Evolutionary conservation across 2,329 filamentous ascomycete species (phyloP), one percentile per base, ranked within the genome.

Genomic region (Penicillium concentricum): DNA sequence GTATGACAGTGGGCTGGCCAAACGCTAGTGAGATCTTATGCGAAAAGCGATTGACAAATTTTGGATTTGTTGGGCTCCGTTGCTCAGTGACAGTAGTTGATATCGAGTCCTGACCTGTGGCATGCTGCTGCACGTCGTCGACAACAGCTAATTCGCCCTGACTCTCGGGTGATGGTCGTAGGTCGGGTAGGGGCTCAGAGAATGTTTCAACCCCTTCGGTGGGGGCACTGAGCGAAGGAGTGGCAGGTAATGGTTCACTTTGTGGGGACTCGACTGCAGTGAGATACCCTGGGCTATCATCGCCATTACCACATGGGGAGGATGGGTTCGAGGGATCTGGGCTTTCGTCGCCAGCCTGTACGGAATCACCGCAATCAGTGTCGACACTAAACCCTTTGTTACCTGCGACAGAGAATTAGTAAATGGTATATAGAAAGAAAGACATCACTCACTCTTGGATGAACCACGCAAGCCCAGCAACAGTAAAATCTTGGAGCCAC

Each of bases 1-100:
- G 75, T 45, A 78, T 74, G 7, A 78, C 71, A 6, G 76, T 78
- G 20, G 73, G 68, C 35, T 72, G 68, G 2, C 72, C 72, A 61
- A 78, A 76, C 6, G 73, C 68, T 26, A 68, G 67, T 3, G 74
- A 76, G 20, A 78, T 51, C 55, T 68, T 76, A 37, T 68, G 69
- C 2, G 76, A 73, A 12, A 78, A 56, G 15, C 71, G 62, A 51
- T 70, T 61, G 32, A 72, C 64, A 16, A 76, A 60, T 18, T 65
- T 66, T 9, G 71, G 61, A n/a, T 56, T 67, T 12, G 70, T 69
- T 10, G 61, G 55, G 41, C 58, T 68, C 28, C 64, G 60, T 42
- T 61, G 60, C 18, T 56, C 56, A 39, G 56, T 46, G 13, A 26
- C 22, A 35, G 32, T 49, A 38, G 16, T 28, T 13, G 20, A 28